Conservation (phyloP, 257 asterid genomes). For the Dorcoceras hygrometricum region DNA sequence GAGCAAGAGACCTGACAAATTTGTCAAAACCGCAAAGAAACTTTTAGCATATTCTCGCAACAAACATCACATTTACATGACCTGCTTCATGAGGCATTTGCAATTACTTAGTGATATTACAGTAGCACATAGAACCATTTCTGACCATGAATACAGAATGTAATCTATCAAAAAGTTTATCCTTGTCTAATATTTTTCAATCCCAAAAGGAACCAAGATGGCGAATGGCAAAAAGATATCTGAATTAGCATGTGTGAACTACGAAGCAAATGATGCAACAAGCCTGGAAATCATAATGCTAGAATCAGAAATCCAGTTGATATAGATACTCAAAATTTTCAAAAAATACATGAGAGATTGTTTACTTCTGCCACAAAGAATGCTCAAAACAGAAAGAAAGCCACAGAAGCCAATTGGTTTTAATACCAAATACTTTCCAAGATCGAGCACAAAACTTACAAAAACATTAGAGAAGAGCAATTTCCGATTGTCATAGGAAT, state of each 20-base stretch:
- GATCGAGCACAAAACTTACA: conserved; percentile 49
- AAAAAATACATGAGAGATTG: no score
- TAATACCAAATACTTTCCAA: not conserved
- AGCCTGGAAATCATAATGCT: not conserved
- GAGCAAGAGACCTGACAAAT: conserved; percentile 41
- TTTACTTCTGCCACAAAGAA: conserved; percentile 24
- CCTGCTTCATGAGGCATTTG: no score
- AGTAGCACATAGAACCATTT: not conserved
- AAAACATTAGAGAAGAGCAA: conserved; percentile 56
- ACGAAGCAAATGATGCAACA: not conserved
- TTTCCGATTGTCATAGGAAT: conserved; percentile 57
- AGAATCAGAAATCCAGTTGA: no score
- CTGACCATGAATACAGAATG: no score
- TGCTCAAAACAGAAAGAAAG: conserved; percentile 9
- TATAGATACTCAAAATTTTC: no score
- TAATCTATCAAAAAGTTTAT: not conserved
- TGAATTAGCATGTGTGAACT: not conserved
- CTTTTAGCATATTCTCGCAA: not conserved
- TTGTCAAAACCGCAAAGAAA: not conserved
- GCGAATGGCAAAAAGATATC: not conserved
- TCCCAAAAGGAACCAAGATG: not conserved
- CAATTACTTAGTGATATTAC: no score
- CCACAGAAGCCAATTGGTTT: not conserved
- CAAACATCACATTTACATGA: not conserved
- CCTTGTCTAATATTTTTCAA: not conserved